Conservation (phyloP, 2,329 filamentous ascomycete species). For the Stagonosporopsis chrysanthemi region DNA sequence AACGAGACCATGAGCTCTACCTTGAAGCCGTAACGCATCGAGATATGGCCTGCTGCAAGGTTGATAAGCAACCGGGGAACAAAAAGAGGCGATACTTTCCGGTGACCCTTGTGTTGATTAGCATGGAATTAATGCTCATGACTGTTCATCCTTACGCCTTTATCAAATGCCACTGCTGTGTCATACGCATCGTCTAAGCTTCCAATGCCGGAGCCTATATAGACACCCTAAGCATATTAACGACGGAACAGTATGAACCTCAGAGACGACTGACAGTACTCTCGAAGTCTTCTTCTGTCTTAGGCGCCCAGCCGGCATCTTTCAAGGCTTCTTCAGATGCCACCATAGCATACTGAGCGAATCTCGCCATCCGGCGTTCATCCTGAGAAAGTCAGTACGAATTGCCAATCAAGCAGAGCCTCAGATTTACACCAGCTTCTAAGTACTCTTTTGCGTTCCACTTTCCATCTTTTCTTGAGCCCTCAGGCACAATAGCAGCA, state of each 20-base stretch:
- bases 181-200: constrained; percentile 90
- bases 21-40: constrained; percentile 87
- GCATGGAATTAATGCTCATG: too few species aligned
- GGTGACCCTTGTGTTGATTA: constrained; percentile 72
- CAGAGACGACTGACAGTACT: constrained; percentile 62
- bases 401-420: neutral
- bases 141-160: constrained; percentile 64
- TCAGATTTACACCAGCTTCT: constrained; percentile 11
- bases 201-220: constrained; percentile 93
- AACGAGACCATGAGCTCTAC: constrained; percentile 38
- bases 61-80: constrained; percentile 94
- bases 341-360: constrained; percentile 89
- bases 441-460: constrained; percentile 60
- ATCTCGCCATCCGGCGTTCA: constrained; percentile 83
- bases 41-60: constrained; percentile 90
- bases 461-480: constrained; percentile 51
- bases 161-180: constrained; percentile 78
- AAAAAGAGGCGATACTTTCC: constrained; percentile 90
- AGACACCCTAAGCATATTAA: constrained; percentile 70
- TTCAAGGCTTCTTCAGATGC: constrained; percentile 84
- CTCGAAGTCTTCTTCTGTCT: constrained; percentile 68
- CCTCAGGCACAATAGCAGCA: constrained; percentile 79
- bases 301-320: constrained; percentile 80
- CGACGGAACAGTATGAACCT: neutral
- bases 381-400: constrained; percentile 53